phyloP scores from a whole-genome alignment of 2,329 filamentous ascomycete genomes.

The Xylariaceae sp. region DNA sequence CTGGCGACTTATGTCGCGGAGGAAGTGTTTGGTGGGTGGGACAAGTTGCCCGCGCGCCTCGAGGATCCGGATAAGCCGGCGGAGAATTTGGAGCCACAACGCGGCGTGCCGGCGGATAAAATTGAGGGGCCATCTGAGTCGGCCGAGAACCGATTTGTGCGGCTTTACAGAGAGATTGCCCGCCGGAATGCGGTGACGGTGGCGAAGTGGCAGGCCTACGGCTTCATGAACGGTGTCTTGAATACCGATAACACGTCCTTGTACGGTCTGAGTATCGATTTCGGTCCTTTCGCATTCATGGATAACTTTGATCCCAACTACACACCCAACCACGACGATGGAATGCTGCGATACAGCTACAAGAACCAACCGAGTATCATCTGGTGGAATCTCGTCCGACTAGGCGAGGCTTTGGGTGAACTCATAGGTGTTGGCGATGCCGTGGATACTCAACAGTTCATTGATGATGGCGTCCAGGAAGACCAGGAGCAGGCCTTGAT shows the following conservation, averaged over 20 bases:
- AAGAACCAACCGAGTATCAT: slow-evolving; percentile 92
- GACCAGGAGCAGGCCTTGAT: slow-evolving; percentile 66
- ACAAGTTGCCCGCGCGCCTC: slow-evolving; percentile 63
- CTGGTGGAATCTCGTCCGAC: slow-evolving; percentile 95
- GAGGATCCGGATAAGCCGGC: slow-evolving; percentile 46
- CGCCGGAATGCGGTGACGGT: slow-evolving; percentile 83
- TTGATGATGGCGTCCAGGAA: slow-evolving; percentile 64
- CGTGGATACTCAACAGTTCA: slow-evolving; percentile 68
- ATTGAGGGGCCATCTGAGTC: slow-evolving; percentile 62
- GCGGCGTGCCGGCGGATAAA: slow-evolving; percentile 50
- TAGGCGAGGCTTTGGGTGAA: slow-evolving; percentile 86
- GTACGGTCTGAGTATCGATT: slow-evolving; percentile 84
- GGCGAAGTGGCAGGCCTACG: slow-evolving; percentile 93
- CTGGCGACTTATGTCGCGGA: slow-evolving; percentile 81
- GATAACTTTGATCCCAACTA: slow-evolving; percentile 94
- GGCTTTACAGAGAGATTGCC: slow-evolving; percentile 81
- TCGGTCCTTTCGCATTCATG: slow-evolving; percentile 94
- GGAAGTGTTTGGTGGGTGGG: slow-evolving; percentile 83
- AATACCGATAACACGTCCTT: slow-evolving; percentile 98
- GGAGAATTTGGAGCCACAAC: slow-evolving; percentile 40
- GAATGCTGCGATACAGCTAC: slow-evolving; percentile 82
- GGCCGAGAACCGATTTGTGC: slow-evolving; percentile 79
- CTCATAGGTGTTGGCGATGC: slow-evolving; percentile 70
- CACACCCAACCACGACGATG: slow-evolving; percentile 95
- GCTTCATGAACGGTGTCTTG: slow-evolving; percentile 97